Percentiles rank a stretch among this genome's conserved stretches.
phyloP scores from a whole-genome alignment of 1,284 basidiomycete genomes.

The Meira miltonrushii region DNA sequence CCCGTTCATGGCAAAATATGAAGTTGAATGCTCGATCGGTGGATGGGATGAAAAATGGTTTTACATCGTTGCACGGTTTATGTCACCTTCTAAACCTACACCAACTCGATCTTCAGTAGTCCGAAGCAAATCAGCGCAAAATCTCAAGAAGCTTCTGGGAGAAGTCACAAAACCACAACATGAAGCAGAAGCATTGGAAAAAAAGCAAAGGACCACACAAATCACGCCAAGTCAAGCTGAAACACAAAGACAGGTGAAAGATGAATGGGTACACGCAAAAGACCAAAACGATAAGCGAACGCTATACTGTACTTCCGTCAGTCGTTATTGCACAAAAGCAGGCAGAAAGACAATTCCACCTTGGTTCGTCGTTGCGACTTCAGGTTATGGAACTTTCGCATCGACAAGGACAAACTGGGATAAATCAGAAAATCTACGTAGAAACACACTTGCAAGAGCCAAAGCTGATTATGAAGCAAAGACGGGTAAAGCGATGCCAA shows the following conservation, averaged over 20 bases:
- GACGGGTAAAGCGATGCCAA: conserved; percentile 3
- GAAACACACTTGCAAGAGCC: neutral
- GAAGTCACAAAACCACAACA: conserved; percentile 9
- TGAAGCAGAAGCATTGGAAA: conserved; percentile 15
- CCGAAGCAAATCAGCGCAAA: conserved; percentile 8
- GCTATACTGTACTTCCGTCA: conserved; percentile 34
- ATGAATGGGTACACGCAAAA: neutral
- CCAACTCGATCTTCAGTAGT: neutral
- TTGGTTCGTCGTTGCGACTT: conserved; percentile 36
- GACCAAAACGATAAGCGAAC: conserved; percentile 7
- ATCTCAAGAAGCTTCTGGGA: conserved; percentile 5
- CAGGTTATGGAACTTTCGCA: conserved; percentile 29
- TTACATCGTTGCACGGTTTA: conserved; percentile 28
- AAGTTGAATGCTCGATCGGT: conserved; percentile 23
- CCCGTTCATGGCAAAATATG: conserved; percentile 28
- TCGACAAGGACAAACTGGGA: conserved; percentile 32
- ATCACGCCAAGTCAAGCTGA: neutral
- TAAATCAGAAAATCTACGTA: conserved; percentile 30
- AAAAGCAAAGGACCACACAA: conserved; percentile 4
- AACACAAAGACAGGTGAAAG: conserved; percentile 1
- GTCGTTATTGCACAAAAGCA: conserved; percentile 35
- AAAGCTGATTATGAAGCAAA: neutral
- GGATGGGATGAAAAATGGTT: conserved; percentile 46
- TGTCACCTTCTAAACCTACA: conserved; percentile 7
- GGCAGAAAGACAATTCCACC: conserved; percentile 38